These are phyloP conservation scores for Massariosphaeria phaeospora DNA, from an alignment of 495 filamentous ascomycete species.

Conservation along the genomic window DNA sequence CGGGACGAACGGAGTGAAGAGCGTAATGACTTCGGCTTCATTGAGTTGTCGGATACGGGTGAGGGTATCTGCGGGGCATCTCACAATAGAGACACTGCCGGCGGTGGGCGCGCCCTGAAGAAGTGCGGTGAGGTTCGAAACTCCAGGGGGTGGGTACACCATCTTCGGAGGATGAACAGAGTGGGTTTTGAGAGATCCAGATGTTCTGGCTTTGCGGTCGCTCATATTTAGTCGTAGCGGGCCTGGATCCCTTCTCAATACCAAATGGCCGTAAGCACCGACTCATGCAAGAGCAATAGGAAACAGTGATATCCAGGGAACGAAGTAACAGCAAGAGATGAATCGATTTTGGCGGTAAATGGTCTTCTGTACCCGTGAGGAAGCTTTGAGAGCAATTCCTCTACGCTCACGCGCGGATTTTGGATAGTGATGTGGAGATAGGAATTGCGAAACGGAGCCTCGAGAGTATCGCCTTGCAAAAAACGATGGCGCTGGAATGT, in stretches of 20 bases:
- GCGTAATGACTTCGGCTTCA: conserved; percentile 23
- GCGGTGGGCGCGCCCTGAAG: conserved; percentile 14
- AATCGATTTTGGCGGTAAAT: too few relatives aligned
- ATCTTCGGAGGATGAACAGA: conserved; percentile 12
- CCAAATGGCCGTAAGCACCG: too few relatives aligned
- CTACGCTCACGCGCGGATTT: too few relatives aligned
- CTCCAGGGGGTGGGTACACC: conserved; percentile 4
- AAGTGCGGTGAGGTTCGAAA: conserved; percentile 15
- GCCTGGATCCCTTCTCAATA: too few relatives aligned
- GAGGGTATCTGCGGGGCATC: conserved; percentile 19
- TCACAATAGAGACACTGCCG: conserved; percentile 11
- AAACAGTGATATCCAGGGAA: too few relatives aligned
- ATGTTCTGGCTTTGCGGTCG: conserved; percentile 17
- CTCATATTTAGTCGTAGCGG: too few relatives aligned
- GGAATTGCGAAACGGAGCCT: too few relatives aligned
- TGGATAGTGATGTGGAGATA: conserved; percentile 3
- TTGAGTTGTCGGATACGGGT: conserved; percentile 21
- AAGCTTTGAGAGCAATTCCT: too few relatives aligned
- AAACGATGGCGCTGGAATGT: conserved; percentile 7
- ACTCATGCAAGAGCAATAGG: too few relatives aligned
- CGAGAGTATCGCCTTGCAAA: conserved; percentile 13
- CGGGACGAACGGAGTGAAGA: conserved; percentile 35
- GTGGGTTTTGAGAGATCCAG: conserved; percentile 6
- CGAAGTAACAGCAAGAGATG: too few relatives aligned
- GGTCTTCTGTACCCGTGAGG: too few relatives aligned